phyloP scores from a whole-genome alignment of 1,139 yeast genomes.

The Waltiozyma solani region DNA sequence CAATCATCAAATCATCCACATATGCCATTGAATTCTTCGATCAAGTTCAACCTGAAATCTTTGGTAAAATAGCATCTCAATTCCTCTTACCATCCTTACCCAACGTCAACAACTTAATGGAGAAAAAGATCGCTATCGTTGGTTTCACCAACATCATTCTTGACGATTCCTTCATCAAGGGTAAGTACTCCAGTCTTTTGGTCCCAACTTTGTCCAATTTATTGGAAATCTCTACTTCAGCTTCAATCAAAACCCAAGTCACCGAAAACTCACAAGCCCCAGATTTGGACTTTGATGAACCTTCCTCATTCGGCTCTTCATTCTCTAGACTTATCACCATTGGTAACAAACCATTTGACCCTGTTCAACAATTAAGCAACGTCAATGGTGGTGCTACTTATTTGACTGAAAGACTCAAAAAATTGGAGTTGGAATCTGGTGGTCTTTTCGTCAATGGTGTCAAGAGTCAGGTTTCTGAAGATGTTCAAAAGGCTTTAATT shows the following conservation, averaged over 20 bases:
- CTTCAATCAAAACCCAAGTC: constrained; percentile 18
- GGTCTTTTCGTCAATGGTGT: constrained; percentile 19
- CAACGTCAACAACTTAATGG: constrained; percentile 56
- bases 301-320: constrained; percentile 71
- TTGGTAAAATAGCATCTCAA: constrained; percentile 51
- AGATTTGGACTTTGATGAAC: constrained; percentile 30
- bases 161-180: constrained; percentile 23
- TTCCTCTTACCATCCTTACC: constrained; percentile 62
- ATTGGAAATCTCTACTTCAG: constrained; percentile 31
- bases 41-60: constrained; percentile 30
- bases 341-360: constrained; percentile 54
- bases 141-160: constrained; percentile 55
- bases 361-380: constrained; percentile 40
- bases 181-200: constrained; percentile 35
- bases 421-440: constrained; percentile 18
- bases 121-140: constrained; percentile 64
- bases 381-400: constrained; percentile 26
- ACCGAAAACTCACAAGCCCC: constrained; percentile 22
- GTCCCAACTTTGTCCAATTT: constrained; percentile 43
- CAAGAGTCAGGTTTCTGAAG: constrained; percentile 27
- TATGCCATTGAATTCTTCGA: constrained; percentile 30
- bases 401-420: constrained; percentile 26
- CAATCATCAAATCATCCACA: constrained; percentile 31
- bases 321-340: constrained; percentile 68
- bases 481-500: constrained; percentile 26